phyloP scores from a whole-genome alignment of 106 monocot species.

The Allium sativum region DNA sequence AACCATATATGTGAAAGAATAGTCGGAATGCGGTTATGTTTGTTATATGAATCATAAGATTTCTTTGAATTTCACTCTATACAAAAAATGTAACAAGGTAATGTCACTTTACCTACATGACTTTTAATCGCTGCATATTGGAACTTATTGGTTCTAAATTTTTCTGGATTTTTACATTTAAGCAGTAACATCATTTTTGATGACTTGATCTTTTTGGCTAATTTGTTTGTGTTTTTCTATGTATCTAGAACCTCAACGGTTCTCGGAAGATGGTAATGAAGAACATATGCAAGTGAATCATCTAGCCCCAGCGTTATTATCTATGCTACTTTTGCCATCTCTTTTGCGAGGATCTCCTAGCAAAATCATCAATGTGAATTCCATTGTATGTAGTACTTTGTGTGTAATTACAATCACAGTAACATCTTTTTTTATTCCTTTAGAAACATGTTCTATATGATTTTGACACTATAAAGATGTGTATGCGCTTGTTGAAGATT shows the following conservation, averaged over 20 bases:
- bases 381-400: constrained; percentile 49
- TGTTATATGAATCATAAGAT: too few relatives aligned
- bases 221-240: background rate
- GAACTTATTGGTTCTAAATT: too few relatives aligned
- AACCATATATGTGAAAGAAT: too few relatives aligned
- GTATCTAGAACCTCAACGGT: constrained; percentile 60
- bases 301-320: constrained; percentile 79
- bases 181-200: background rate
- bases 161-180: too few relatives aligned
- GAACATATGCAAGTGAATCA: constrained; percentile 98
- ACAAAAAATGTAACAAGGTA: too few relatives aligned
- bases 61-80: too few relatives aligned
- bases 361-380: constrained; percentile 88
- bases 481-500: too few relatives aligned
- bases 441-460: background rate
- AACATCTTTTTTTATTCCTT: background rate
- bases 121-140: too few relatives aligned
- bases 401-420: too few relatives aligned
- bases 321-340: constrained; percentile 80
- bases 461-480: background rate
- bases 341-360: constrained; percentile 90
- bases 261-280: constrained; percentile 95
- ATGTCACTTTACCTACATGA: too few relatives aligned
- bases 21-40: too few relatives aligned
- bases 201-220: background rate